These are phyloP conservation scores for Ophiostoma ulmi DNA, from an alignment of 2,329 filamentous ascomycete genomes.

Conservation along the genomic window DNA sequence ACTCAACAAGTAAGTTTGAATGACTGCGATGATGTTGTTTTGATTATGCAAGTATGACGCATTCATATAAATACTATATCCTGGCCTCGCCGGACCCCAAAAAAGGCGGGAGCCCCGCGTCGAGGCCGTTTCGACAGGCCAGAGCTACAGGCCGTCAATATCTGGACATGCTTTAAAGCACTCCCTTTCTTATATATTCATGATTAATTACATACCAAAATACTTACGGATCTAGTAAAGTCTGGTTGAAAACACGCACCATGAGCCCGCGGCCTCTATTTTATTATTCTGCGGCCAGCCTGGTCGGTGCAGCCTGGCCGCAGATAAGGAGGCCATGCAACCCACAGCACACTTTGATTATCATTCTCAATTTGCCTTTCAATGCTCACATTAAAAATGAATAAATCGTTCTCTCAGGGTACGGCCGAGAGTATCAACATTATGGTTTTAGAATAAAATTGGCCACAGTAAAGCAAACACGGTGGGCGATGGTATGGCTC, in stretches of 20 bases:
- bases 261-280: conserved; percentile 1
- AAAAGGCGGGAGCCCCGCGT: conserved; percentile 4
- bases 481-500: too few relatives aligned
- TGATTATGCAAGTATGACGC: conserved; percentile 11
- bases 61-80: neutral
- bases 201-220: neutral
- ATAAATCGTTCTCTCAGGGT: neutral
- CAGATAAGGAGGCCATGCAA: conserved; percentile 22
- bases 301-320: conserved; percentile 22
- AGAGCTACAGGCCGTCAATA: neutral
- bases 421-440: neutral
- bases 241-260: neutral
- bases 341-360: conserved; percentile 15
- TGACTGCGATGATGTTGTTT: neutral
- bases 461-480: neutral
- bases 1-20: neutral
- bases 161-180: neutral
- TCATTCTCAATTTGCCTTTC: neutral
- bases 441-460: neutral
- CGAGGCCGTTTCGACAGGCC: neutral
- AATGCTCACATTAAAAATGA: neutral
- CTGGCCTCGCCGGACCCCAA: neutral
- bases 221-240: neutral
- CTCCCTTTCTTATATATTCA: neutral
- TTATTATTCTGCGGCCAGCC: conserved; percentile 11